Base-by-base conservation (phyloP, 129 eudicot genomes). In the Dittrichia graveolens region DNA sequence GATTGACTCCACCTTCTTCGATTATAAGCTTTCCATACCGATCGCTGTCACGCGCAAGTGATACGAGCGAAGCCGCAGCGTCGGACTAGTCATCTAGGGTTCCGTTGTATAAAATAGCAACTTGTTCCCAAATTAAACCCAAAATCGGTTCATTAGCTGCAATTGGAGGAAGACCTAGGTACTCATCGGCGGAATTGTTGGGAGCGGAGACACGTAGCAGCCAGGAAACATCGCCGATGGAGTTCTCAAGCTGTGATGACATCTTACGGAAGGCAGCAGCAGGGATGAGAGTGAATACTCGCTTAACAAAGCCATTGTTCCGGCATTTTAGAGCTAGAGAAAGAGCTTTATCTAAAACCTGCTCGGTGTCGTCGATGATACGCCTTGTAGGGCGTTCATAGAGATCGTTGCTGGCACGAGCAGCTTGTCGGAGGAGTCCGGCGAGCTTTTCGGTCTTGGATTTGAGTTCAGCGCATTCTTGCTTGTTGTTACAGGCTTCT, bases 1-100 rank as follows among this genome's bases (percentile, higher is more conserved):
- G 86, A 59, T n/a, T 65, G 41, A 83, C 80, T 10, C 86, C 86
- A 8, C 83, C 86, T 62, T 83, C 86, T 24, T 83, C 86, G 10
- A 83, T 83, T 6, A 83, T 83, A 65, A 83, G 65, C 55, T 78
- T 83, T n/a, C 86, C 86, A 31, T 83, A 83, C 10, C 86, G 74
- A 56, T 78, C 81, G 8, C 75, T 83, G 63, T 83, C 86, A 0
- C 83, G 64, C 1, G 86, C 86, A 13, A 82, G 72, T 4, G 86
- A 78, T 0, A 78, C 86, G 4, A 83, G 81, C 24, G 86, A 78
- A 6, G 86, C 86, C 16, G 86, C 86, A 0, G 86, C 83, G n/a
- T 83, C 86, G 4, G 78, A 55, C 73, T 81, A 41, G 14, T 78
- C 81, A 31, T 78, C 86, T 15, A 78, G 24, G 3, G 78, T 40